Percentiles rank a stretch among this genome's conserved stretches.
phyloP scores from a whole-genome alignment of 1,284 basidiomycete genomes.

The Ceratobasidium sp. region DNA sequence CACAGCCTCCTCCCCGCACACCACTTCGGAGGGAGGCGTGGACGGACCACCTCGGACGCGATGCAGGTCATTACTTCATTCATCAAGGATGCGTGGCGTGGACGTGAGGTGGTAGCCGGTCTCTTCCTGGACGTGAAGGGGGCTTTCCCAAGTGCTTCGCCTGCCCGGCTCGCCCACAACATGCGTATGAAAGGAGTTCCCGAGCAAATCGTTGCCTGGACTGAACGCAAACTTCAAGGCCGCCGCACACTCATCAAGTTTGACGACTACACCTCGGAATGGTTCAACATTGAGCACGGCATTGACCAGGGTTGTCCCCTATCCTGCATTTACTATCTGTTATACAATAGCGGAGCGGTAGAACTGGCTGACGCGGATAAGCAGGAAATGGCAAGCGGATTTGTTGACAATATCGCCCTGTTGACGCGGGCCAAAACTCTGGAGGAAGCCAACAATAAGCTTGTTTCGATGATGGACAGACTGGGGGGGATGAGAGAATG shows the following conservation, averaged over 20 bases:
- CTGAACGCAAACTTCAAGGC: slow-evolving; percentile 24
- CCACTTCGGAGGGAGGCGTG: slow-evolving; percentile 59
- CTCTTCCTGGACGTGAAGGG: slow-evolving; percentile 49
- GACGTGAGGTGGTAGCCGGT: slow-evolving; percentile 20
- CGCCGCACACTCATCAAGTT: slow-evolving; percentile 24
- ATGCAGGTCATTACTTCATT: slow-evolving; percentile 55
- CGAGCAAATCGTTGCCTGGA: not conserved
- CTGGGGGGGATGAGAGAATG: slow-evolving; percentile 30
- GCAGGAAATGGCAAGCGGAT: slow-evolving; percentile 35
- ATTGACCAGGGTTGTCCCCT: slow-evolving; percentile 46
- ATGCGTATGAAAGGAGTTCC: slow-evolving; percentile 50
- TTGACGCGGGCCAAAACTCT: slow-evolving; percentile 16
- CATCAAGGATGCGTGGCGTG: slow-evolving; percentile 53
- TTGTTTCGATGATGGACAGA: slow-evolving; percentile 20
- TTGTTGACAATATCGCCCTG: slow-evolving; percentile 43
- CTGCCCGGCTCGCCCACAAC: slow-evolving; percentile 56
- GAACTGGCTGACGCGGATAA: not conserved
- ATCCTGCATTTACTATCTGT: slow-evolving; percentile 38
- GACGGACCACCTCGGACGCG: slow-evolving; percentile 58
- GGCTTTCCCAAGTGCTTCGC: slow-evolving; percentile 57
- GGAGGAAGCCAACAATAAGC: slow-evolving; percentile 9
- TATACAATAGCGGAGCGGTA: slow-evolving; percentile 36
- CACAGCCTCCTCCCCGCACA: slow-evolving; percentile 54
- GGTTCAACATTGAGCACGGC: slow-evolving; percentile 28
- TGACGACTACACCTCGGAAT: slow-evolving; percentile 29